These are phyloP conservation scores for Aspergillus carbonarius DNA, from an alignment of 2,329 filamentous ascomycete species.

Conservation along the genomic window DNA sequence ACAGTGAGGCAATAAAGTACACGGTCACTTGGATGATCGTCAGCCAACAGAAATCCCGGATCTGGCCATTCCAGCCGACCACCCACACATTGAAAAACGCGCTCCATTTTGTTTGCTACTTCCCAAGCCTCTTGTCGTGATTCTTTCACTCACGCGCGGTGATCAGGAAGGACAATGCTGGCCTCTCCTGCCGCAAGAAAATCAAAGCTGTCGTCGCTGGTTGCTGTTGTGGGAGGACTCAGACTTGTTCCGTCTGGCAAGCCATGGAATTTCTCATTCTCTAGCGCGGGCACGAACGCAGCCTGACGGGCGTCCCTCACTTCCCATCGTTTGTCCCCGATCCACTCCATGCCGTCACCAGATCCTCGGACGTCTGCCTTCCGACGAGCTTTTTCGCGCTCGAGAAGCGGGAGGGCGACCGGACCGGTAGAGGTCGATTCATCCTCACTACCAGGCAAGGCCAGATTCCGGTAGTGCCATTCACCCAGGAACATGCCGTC, in stretches of 20 bases:
- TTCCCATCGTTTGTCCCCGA: conserved; percentile 38
- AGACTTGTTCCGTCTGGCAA: conserved; percentile 19
- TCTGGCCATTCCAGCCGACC: conserved; percentile 6
- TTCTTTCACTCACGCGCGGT: conserved; percentile 6
- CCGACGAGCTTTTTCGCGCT: conserved; percentile 42
- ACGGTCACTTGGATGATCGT: conserved; percentile 4
- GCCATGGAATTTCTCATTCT: conserved; percentile 10
- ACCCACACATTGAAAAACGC: conserved; percentile 2
- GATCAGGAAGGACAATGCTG: conserved; percentile 37
- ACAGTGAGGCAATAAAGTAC: conserved; percentile 11
- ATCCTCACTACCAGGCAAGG: conserved; percentile 33
- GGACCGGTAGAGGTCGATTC: conserved; percentile 13
- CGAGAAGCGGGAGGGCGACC: conserved; percentile 40
- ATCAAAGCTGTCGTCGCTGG: conserved; percentile 51
- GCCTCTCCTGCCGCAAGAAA: conserved; percentile 45
- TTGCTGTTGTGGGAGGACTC: conserved; percentile 40
- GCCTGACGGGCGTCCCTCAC: conserved; percentile 1
- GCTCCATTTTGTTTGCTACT: conserved; percentile 14
- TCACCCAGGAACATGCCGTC: conserved; percentile 86
- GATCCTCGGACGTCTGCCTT: conserved; percentile 26
- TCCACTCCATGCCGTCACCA: conserved; percentile 45
- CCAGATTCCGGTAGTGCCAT: conserved; percentile 76
- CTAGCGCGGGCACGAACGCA: conserved; percentile 10
- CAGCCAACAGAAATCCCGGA: not conserved
- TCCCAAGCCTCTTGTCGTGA: not conserved